phyloP scores from a whole-genome alignment of 371 early-diverging fungal genomes.

The Lichtheimia ramosa region DNA sequence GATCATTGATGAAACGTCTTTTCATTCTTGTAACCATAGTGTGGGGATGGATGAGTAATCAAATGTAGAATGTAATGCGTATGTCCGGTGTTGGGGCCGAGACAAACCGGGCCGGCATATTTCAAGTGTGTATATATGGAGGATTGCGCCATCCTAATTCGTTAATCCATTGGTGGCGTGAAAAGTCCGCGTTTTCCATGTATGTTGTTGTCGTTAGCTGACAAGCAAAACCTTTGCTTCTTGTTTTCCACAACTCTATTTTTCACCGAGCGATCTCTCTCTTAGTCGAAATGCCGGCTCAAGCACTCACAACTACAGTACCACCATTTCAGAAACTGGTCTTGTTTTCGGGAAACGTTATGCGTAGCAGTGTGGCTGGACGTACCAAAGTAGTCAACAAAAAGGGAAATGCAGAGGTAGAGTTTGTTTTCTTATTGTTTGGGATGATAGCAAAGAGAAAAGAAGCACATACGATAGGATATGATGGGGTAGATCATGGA shows the following conservation, averaged over 20 bases:
- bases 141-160: neutral
- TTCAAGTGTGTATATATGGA: too few relatives aligned
- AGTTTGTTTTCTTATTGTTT: neutral
- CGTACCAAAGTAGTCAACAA: slow-evolving; percentile 27
- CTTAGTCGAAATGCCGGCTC: neutral
- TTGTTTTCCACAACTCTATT: neutral
- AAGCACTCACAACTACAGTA: neutral
- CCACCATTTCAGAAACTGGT: neutral
- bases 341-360: slow-evolving; percentile 45
- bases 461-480: too few relatives aligned
- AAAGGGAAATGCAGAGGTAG: slow-evolving; percentile 59
- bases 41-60: too few relatives aligned
- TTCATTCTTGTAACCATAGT: too few relatives aligned
- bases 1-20: too few relatives aligned
- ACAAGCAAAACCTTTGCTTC: slow-evolving; percentile 1
- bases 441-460: neutral
- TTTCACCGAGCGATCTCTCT: neutral
- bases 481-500: neutral
- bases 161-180: neutral
- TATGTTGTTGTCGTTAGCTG: slow-evolving; percentile 1
- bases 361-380: slow-evolving; percentile 48
- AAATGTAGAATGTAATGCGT: too few relatives aligned
- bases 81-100: too few relatives aligned
- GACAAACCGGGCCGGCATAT: too few relatives aligned
- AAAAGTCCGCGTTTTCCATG: neutral